These are phyloP conservation scores for Punctularia strigosozonata DNA, from an alignment of 768 basidiomycete species.

Conservation along the genomic window DNA sequence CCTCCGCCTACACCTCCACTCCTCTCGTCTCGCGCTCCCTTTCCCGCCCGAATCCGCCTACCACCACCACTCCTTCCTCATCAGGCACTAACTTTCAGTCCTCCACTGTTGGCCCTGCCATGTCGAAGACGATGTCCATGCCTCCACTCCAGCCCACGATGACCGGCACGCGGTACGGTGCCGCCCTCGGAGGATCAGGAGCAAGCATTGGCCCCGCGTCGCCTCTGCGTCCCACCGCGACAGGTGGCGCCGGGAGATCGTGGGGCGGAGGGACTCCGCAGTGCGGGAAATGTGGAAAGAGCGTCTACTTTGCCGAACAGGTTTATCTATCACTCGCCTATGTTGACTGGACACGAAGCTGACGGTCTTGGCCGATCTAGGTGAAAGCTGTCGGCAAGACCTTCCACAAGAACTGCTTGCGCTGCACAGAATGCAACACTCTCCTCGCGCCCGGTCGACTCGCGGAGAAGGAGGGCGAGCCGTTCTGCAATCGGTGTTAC, in stretches of 20 bases:
- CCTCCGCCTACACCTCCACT: no score
- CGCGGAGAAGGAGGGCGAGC: constrained; percentile 65
- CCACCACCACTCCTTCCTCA: no score
- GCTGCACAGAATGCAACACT: constrained; percentile 64
- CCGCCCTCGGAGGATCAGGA: constrained; percentile 35
- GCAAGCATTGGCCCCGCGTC: constrained; percentile 9
- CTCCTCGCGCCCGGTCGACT: constrained; percentile 60
- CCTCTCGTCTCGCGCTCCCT: no score
- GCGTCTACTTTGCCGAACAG: constrained; percentile 82
- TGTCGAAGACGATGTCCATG: background rate
- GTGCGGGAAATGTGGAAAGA: constrained; percentile 62
- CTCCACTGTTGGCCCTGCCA: no score
- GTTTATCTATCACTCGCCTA: constrained; percentile 19
- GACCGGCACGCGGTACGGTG: constrained; percentile 62
- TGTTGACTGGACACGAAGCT: background rate
- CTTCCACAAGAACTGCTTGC: constrained; percentile 65
- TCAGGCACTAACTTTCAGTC: no score
- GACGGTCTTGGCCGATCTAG: constrained; percentile 20
- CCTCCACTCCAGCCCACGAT: constrained; percentile 27
- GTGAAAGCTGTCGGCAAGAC: constrained; percentile 75
- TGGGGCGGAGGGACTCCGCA: constrained; percentile 48
- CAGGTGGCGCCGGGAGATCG: constrained; percentile 17
- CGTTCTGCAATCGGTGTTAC: constrained; percentile 64
- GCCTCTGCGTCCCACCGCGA: constrained; percentile 13
- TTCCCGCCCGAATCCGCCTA: no score